phyloP scores from a whole-genome alignment of 345 rosid genomes.

The Cardamine occulta region DNA sequence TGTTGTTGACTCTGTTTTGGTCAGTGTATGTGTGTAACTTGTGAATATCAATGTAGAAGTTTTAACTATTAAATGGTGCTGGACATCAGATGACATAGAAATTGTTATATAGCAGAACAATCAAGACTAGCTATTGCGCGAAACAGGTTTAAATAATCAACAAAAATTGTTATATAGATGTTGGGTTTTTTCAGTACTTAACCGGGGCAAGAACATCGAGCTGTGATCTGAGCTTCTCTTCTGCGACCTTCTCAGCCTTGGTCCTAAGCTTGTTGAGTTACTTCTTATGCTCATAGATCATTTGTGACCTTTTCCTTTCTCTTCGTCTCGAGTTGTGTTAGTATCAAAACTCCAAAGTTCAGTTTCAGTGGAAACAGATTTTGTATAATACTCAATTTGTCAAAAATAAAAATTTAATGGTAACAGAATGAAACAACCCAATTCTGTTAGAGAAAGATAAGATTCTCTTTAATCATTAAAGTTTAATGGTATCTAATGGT shows the following conservation, averaged over 20 bases:
- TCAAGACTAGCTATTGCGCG: neutral
- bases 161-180: too few species aligned
- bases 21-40: conserved; percentile 1
- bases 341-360: neutral
- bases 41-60: conserved; percentile 25
- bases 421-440: neutral
- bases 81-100: neutral
- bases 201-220: conserved; percentile 56
- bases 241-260: conserved; percentile 66
- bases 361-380: neutral
- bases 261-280: conserved; percentile 61
- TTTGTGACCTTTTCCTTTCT: conserved; percentile 69
- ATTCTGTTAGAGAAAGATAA: neutral
- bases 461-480: conserved; percentile 57
- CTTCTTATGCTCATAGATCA: conserved; percentile 66
- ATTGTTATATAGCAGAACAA: neutral
- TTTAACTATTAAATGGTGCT: neutral
- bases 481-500: conserved; percentile 68
- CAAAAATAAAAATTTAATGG: neutral
- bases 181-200: conserved; percentile 44
- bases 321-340: conserved; percentile 67
- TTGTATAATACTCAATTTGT: neutral
- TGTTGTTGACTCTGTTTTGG: neutral
- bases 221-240: conserved; percentile 70
- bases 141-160: neutral